Base-by-base conservation (phyloP, 2,329 filamentous ascomycete species). In the Verticillium tricorpus region DNA sequence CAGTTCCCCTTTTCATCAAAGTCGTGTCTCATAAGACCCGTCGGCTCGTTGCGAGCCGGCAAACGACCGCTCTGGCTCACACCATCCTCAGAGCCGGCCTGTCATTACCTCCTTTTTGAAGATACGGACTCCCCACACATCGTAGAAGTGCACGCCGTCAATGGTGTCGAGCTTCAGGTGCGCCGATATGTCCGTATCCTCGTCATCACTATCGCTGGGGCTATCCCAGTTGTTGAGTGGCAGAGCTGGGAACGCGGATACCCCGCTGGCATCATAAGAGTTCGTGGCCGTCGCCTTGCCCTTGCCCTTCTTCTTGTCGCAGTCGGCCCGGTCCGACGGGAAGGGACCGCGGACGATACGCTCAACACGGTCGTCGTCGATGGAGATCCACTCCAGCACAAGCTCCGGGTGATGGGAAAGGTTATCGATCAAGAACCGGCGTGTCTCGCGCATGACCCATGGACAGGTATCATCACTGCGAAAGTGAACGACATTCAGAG, bases 361-460 rank as follows among this genome's bases (percentile, higher is more conserved):
- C 37, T 84, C 80, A 5, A 83, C 79, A 0, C 74, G 71, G 60
- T 81, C 76, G 11, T 81, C 81, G 54, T 82, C 80, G 62, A 87
- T 80, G 5, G 83, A 82, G 19, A 89, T 73, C 77, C 82, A 88
- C 68, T 87, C 82, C 2, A 89, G 75, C 66, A 82, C 82, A 68
- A 85, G 74, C 11, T 80, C 69, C 0, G 83, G 83, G 62, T 83
- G 77, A 62, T 87, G 82, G 2, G 82, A 79, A 2, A 88, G 70
- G 35, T 78, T 84, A 69, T 89, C 86, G 11, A 86, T 77, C 32
- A 85, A 78, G 68, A 88, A 88, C n/a, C 77, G 79, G 50, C 82
- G 77, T 2, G 82, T 82, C 71, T 88, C 85, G 19, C 79, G 77
- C 72, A 83, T 80, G 8, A 86, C 81, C 74, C 80, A 85, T 15